These are phyloP conservation scores for Oldenlandia corymbosa DNA, from an alignment of 257 asterid species.

Conservation along the genomic window DNA sequence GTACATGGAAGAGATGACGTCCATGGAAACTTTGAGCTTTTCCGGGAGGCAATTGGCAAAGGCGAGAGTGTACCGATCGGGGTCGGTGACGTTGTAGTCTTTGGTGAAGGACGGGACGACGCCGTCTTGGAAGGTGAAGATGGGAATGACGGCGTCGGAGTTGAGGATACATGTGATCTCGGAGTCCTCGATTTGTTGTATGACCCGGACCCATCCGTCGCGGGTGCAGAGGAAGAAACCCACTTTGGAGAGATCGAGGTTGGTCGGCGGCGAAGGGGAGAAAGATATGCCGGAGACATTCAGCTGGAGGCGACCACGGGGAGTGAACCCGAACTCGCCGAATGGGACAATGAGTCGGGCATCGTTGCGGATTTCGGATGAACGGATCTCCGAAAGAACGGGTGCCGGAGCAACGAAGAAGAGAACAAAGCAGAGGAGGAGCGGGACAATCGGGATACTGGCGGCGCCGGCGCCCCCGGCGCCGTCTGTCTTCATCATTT, in stretches of 20 bases:
- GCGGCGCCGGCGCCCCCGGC: neutral
- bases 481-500: constrained; percentile 5
- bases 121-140: constrained; percentile 40
- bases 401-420: constrained; percentile 28
- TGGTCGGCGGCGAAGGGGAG: constrained; percentile 29
- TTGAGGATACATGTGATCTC: constrained; percentile 60
- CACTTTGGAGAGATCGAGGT: constrained; percentile 39
- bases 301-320: constrained; percentile 71
- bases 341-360: constrained; percentile 60
- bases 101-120: constrained; percentile 21
- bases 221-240: constrained; percentile 83
- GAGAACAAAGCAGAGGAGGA: constrained; percentile 32
- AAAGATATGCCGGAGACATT: constrained; percentile 46
- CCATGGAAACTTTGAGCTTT: constrained; percentile 54
- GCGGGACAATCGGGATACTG: constrained; percentile 12
- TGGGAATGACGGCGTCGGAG: constrained; percentile 42
- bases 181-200: constrained; percentile 64
- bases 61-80: constrained; percentile 75
- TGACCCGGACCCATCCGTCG: constrained; percentile 64
- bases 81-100: constrained; percentile 35
- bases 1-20: constrained; percentile 65
- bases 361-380: constrained; percentile 51
- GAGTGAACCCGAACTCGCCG: constrained; percentile 86
- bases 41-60: constrained; percentile 65
- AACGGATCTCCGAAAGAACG: constrained; percentile 57